Evolutionary conservation across 2,329 filamentous ascomycete genomes (phyloP).

Genomic region (Colletotrichum cuscutae): DNA sequence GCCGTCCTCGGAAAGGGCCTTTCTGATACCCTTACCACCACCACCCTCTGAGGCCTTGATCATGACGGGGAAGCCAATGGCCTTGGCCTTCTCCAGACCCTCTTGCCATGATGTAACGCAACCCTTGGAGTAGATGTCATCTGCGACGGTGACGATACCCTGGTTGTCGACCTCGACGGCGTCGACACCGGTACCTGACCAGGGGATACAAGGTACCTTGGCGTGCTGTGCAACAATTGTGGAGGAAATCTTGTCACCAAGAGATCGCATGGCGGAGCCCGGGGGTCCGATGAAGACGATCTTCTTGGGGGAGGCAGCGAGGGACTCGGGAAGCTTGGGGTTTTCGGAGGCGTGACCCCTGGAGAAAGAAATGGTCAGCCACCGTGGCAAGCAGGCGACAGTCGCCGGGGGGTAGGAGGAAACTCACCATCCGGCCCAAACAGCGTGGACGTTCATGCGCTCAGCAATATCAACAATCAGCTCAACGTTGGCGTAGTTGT

Average conservation of each 20-base stretch:
- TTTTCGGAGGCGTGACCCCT: constrained; percentile 99
- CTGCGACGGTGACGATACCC: constrained; percentile 91
- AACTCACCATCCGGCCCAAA: constrained; percentile 96
- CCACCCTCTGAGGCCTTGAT: constrained; percentile 99
- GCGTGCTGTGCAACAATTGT: constrained; percentile 99
- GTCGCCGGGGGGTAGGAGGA: constrained; percentile 2
- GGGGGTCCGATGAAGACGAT: constrained; percentile 99
- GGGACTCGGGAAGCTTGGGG: constrained; percentile 94
- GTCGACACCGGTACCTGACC: constrained; percentile 94
- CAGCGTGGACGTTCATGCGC: constrained; percentile 97
- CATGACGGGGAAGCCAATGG: constrained; percentile 99
- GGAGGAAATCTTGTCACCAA: constrained; percentile 99
- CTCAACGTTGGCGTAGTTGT: constrained; percentile 99
- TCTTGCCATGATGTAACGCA: constrained; percentile 92
- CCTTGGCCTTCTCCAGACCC: constrained; percentile 84
- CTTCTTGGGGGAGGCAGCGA: constrained; percentile 96
- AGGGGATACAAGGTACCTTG: constrained; percentile 96
- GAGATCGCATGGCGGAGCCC: constrained; percentile 97
- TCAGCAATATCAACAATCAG: constrained; percentile 98
- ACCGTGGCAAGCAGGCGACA: background rate
- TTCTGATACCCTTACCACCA: constrained; percentile 98
- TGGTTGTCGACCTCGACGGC: constrained; percentile 80
- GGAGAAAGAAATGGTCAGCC: constrained; percentile 22
- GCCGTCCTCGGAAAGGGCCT: constrained; percentile 85
- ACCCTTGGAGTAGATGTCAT: constrained; percentile 87